Conservation (phyloP, 1,139 yeast genomes). For the Sugiyamaella japonica region DNA sequence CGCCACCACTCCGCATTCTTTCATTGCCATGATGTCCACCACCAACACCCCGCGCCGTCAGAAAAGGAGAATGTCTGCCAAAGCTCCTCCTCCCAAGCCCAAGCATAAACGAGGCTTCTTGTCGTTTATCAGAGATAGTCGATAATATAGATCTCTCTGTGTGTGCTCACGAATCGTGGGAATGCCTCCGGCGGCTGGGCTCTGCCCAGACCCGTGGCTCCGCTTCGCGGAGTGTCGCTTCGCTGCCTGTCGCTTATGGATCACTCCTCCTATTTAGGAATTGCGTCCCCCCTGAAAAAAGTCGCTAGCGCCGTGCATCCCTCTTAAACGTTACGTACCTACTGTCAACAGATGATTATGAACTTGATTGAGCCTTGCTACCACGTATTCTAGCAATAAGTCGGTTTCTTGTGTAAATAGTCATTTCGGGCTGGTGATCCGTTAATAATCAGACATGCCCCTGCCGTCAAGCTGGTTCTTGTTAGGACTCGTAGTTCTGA, state of each 20-base stretch:
- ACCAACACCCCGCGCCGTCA: slow-evolving; percentile 12
- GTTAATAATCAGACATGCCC: neutral
- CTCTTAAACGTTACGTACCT: neutral
- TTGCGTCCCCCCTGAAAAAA: slow-evolving; percentile 5
- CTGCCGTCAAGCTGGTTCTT: slow-evolving; percentile 12
- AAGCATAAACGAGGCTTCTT: slow-evolving; percentile 7
- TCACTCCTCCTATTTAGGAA: neutral
- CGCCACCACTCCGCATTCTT: slow-evolving; percentile 13
- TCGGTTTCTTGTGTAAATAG: neutral
- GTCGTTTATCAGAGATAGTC: slow-evolving; percentile 8
- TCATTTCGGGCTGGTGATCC: neutral
- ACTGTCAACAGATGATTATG: neutral
- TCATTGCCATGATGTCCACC: slow-evolving; percentile 11
- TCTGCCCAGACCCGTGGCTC: neutral
- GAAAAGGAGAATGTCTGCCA: neutral
- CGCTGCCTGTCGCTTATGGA: neutral
- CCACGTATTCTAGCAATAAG: neutral
- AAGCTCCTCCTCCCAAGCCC: neutral
- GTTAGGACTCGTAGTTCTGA: slow-evolving; percentile 8
- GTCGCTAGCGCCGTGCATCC: slow-evolving; percentile 10
- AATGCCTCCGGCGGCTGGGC: neutral
- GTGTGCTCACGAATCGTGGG: neutral
- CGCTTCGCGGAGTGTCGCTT: no score
- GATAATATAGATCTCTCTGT: neutral
- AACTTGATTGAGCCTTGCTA: neutral